Base-by-base conservation (phyloP, 129 eudicot species). In the Helichrysum umbraculigerum region DNA sequence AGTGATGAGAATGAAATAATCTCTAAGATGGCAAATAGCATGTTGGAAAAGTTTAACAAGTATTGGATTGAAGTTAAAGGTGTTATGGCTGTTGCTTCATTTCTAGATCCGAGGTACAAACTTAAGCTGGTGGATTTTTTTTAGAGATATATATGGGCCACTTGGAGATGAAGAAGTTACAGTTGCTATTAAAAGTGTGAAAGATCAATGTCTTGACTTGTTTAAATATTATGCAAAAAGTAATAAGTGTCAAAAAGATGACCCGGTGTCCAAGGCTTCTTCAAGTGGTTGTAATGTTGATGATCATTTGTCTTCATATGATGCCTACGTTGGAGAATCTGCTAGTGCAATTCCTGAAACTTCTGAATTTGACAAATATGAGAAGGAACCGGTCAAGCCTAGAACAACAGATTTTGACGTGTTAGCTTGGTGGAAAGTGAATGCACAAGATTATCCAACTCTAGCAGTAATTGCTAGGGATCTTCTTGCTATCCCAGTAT, bases 371-470 rank as follows among this genome's bases (percentile, higher is more conserved):
- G 28, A 25, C 28, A 25, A 25, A 25, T 25, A 25, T 25, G 28
- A 25, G 1, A 25, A 25, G 28, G 60, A 33, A 66, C 65, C 65
- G 12, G 65, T 50, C 14, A 7, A 66, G 15, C 68, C 75, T 6
- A 57, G 21, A 22, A 20, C 30, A 0, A 33, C 41, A 25, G 69
- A 58, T 2, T 77, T 77, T 77, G 81, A 77, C 68, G 19, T 68
- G 4, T 67, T 67, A 25, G 28, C 28, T 25, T 25, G 28, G 28
- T 25, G 28, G 28, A 25, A 25, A 25, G 28, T 25, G 28, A 34
- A 34, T 34, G 39, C 39, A 34, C 39, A 0, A 34, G 39, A 5
- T 34, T 34, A 4, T 50, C 56, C 56, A 50, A 50, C 56, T 50
- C 12, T 50, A 50, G 56, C 56, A 11, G 11, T 50, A 50, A 50